Conservation (phyloP, 129 eudicot species). For the Flaveria trinervia region DNA sequence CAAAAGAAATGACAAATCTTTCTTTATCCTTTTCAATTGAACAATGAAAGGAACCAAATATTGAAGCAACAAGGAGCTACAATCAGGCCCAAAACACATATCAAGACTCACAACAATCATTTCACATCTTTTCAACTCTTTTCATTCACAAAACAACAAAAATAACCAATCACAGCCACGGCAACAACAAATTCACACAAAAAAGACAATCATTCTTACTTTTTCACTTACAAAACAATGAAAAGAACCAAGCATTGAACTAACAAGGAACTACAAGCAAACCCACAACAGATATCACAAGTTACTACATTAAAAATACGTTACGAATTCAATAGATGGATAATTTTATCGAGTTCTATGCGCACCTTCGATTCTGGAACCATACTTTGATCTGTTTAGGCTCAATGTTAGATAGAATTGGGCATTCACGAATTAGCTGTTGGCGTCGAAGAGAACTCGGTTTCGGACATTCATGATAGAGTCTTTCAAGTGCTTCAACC, state of each 20-base stretch:
- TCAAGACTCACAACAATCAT: background rate
- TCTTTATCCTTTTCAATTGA: background rate
- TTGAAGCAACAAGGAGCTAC: background rate
- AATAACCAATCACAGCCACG: slow-evolving; percentile 10
- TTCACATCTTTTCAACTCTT: background rate
- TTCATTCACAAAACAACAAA: background rate
- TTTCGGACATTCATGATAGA: slow-evolving; percentile 41
- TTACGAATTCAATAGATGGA: background rate
- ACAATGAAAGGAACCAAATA: background rate
- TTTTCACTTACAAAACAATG: background rate
- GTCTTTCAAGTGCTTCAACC: slow-evolving; percentile 46
- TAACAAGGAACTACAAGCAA: background rate
- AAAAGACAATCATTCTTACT: background rate
- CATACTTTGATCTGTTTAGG: slow-evolving; percentile 47
- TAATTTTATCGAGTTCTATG: background rate
- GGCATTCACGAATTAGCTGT: slow-evolving; percentile 43
- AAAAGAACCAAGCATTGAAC: background rate
- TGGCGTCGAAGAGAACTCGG: slow-evolving; percentile 42
- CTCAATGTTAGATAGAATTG: slow-evolving; percentile 40
- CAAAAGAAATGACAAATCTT: background rate
- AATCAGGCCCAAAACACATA: background rate
- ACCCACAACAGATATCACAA: slow-evolving; percentile 10
- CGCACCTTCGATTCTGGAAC: slow-evolving; percentile 52
- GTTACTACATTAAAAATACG: background rate
- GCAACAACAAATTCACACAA: background rate